phyloP scores from a whole-genome alignment of 352 stramenopile species.

The Blastocystis sp. region DNA sequence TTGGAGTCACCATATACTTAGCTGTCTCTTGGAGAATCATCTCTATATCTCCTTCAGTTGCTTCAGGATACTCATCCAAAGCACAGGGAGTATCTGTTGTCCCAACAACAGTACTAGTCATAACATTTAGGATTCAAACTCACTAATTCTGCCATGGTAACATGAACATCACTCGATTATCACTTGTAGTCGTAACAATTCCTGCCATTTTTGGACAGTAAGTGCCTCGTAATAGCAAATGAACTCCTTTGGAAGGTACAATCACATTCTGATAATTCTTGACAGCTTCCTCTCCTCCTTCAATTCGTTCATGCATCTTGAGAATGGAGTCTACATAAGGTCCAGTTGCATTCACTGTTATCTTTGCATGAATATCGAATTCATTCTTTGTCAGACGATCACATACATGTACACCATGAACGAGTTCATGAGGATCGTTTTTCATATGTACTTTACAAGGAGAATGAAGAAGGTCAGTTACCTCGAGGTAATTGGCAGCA shows the following conservation, averaged over 20 bases:
- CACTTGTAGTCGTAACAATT: slow-evolving; percentile 87
- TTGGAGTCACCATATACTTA: slow-evolving; percentile 68
- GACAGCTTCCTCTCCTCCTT: not conserved
- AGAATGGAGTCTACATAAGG: slow-evolving; percentile 82
- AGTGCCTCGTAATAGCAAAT: slow-evolving; percentile 86
- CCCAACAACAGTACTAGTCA: slow-evolving; percentile 74
- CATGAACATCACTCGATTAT: slow-evolving; percentile 86
- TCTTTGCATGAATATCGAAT: slow-evolving; percentile 79
- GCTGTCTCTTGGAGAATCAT: slow-evolving; percentile 84
- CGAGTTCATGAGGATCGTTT: slow-evolving; percentile 23
- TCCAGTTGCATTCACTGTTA: slow-evolving; percentile 85
- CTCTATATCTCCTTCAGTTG: slow-evolving; percentile 81
- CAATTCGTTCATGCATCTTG: slow-evolving; percentile 72
- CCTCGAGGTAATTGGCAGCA: slow-evolving; percentile 82
- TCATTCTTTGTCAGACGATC: slow-evolving; percentile 79
- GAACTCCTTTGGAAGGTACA: slow-evolving; percentile 83
- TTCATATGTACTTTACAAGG: slow-evolving; percentile 70
- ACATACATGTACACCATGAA: slow-evolving; percentile 74
- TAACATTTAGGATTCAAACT: not conserved
- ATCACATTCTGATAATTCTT: slow-evolving; percentile 73
- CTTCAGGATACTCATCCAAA: slow-evolving; percentile 85
- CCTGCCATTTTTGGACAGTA: slow-evolving; percentile 84
- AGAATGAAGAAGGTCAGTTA: slow-evolving; percentile 64
- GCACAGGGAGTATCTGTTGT: slow-evolving; percentile 84
- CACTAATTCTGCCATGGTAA: slow-evolving; percentile 79